These are phyloP conservation scores for Gentiana straminea DNA, from an alignment of 257 asterid genomes.

Conservation along the genomic window DNA sequence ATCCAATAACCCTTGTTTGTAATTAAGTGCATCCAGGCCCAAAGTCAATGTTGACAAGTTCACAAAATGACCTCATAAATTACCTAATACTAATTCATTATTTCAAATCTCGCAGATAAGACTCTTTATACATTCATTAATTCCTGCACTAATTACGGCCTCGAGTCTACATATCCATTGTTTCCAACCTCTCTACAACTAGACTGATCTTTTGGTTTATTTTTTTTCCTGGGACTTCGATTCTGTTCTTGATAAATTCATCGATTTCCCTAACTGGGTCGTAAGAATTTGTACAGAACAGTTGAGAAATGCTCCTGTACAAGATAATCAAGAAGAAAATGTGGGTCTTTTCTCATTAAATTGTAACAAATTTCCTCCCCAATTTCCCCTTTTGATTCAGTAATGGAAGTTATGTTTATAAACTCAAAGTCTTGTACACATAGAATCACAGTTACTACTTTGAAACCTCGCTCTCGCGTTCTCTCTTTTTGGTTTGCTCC, in stretches of 20 bases:
- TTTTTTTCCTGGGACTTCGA: constrained; percentile 11
- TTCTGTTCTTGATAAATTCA: constrained; percentile 15
- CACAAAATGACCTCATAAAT: too few relatives aligned
- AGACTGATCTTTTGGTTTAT: too few relatives aligned
- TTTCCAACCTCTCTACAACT: too few relatives aligned
- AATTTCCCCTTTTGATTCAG: constrained; percentile 11
- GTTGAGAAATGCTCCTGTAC: constrained; percentile 47
- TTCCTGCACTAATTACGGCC: too few relatives aligned
- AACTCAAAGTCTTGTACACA: constrained; percentile 24
- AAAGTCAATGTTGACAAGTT: too few relatives aligned
- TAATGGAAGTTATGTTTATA: constrained; percentile 27
- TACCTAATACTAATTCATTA: too few relatives aligned
- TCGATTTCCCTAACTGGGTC: constrained; percentile 20
- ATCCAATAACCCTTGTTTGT: too few relatives aligned
- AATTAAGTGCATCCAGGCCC: too few relatives aligned
- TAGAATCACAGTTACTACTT: constrained; percentile 29
- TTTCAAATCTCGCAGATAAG: too few relatives aligned
- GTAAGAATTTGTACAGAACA: constrained; percentile 16
- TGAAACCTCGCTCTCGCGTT: constrained; percentile 36
- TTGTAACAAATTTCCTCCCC: constrained; percentile 11
- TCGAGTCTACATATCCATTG: too few relatives aligned
- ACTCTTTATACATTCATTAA: too few relatives aligned
- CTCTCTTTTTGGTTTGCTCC: constrained; percentile 81
- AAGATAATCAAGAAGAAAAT: constrained; percentile 36
- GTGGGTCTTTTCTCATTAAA: constrained; percentile 33